Base-by-base conservation (phyloP, 495 filamentous ascomycete genomes). In the Bacidia gigantensis region DNA sequence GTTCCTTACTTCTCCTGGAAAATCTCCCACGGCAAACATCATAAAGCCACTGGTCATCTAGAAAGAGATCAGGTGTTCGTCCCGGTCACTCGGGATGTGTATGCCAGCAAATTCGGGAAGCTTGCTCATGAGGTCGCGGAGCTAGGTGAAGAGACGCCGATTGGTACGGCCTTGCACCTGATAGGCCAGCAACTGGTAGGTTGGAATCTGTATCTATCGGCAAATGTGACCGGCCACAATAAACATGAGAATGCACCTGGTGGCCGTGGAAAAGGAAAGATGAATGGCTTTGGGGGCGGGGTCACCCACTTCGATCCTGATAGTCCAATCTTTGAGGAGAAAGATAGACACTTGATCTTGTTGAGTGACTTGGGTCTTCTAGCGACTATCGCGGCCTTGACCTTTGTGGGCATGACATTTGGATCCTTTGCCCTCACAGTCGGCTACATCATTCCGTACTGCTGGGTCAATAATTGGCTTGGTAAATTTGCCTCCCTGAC, bases 61-160 rank as follows among this genome's bases (percentile, higher is more conserved):
- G 87, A 90, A 65, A 86, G 89, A 59, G 92, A 98, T 69, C 96
- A 96, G 88, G 92, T 96, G 53, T 95, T 95, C 70, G 74, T 95
- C 2, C 92, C 92, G 32, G 86, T 84, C 72, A 88, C 86, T 52
- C 79, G 88, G 32, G 76, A 87, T 46, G 65, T 82, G 64, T 85
- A 83, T 58, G 85, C 86, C 26, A 77, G 72, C 46, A 79, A 80
- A 42, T 56, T 87, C 53, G 86, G 86, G 59, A 74, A 72, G 55
- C 56, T 86, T 50, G 69, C 76, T 49, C 83, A 95, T 64, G 86
- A 96, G 65, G 67, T 98, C 48, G 64, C 75, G 43, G 92, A 98
- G 70, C 74, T 96, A 50, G 79, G 82, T 57, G 92, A 98, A 79
- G 92, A 98, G 72, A 93, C 90, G 9, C 92, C 92, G 45, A 84